phyloP scores from a whole-genome alignment of 192 early-diverging fungal genomes.

The Coemansia sp. region DNA sequence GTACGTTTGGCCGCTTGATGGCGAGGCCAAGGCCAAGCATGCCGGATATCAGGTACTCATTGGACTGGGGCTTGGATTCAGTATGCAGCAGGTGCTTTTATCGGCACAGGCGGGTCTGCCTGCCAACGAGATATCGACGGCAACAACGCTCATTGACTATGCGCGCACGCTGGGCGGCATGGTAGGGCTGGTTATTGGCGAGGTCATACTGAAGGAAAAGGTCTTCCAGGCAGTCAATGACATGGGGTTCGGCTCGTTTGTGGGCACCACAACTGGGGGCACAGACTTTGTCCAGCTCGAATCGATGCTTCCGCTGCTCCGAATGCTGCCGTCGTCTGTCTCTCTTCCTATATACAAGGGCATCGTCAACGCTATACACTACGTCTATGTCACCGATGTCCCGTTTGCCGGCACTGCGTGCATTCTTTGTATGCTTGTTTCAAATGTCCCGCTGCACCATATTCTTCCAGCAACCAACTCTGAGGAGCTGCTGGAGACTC shows the following conservation, averaged over 20 bases:
- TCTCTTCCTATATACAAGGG: constrained; percentile 28
- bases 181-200: constrained; percentile 51
- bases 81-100: constrained; percentile 53
- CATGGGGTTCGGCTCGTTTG: constrained; percentile 22
- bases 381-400: constrained; percentile 48
- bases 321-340: constrained; percentile 15
- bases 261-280: constrained; percentile 14
- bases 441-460: constrained; percentile 40
- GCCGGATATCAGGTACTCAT: constrained; percentile 38
- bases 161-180: constrained; percentile 53
- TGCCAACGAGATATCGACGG: constrained; percentile 44
- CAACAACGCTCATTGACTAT: constrained; percentile 53
- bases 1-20: constrained; percentile 38
- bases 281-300: constrained; percentile 39
- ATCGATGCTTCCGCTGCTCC: constrained; percentile 41
- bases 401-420: constrained; percentile 48
- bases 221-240: constrained; percentile 32
- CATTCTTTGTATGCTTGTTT: constrained; percentile 39
- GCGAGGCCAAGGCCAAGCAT: constrained; percentile 11
- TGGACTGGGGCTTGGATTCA: constrained; percentile 51
- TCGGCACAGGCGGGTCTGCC: constrained; percentile 43
- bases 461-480: constrained; percentile 25
- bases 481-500: constrained; percentile 34
- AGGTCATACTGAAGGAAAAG: constrained; percentile 50
- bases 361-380: constrained; percentile 37